Conservation (phyloP, 2,329 filamentous ascomycete species). For the Phyllachora maydis region DNA sequence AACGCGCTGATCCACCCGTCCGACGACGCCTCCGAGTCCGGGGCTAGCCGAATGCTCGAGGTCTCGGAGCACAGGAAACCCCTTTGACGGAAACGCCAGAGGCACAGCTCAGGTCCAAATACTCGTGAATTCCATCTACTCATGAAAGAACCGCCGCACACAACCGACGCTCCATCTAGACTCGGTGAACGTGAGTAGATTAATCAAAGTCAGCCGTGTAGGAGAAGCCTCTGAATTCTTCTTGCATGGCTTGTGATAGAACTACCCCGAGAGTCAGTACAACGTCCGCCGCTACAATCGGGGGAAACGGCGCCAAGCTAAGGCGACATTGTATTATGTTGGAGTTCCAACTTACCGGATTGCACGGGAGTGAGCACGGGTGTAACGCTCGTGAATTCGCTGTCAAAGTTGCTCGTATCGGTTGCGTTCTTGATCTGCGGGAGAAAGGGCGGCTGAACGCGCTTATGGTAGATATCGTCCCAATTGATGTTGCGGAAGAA, state of each 20-base stretch:
- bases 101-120: too few relatives aligned
- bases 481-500: slow-evolving; percentile 97
- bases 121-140: too few relatives aligned
- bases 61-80: too few relatives aligned
- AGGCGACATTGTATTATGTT: too few relatives aligned
- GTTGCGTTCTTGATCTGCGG: slow-evolving; percentile 80
- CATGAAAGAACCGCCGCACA: too few relatives aligned
- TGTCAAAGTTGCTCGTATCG: slow-evolving; percentile 99
- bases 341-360: slow-evolving; percentile 65
- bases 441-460: slow-evolving; percentile 71
- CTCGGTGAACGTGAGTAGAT: too few relatives aligned
- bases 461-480: slow-evolving; percentile 97
- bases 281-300: background rate
- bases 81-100: too few relatives aligned
- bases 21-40: too few relatives aligned
- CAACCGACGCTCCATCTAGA: too few relatives aligned
- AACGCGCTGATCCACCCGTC: too few relatives aligned
- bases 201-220: slow-evolving; percentile 84
- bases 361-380: slow-evolving; percentile 93
- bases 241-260: slow-evolving; percentile 94
- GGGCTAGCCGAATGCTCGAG: too few relatives aligned
- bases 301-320: background rate
- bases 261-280: slow-evolving; percentile 28
- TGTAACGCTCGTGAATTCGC: slow-evolving; percentile 95
- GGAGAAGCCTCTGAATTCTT: slow-evolving; percentile 97